Evolutionary conservation across 176 grass and related monocot genomes (phyloP), one percentile per base, ranked within the genome.

Genomic region (Rhynchospora tenuis): DNA sequence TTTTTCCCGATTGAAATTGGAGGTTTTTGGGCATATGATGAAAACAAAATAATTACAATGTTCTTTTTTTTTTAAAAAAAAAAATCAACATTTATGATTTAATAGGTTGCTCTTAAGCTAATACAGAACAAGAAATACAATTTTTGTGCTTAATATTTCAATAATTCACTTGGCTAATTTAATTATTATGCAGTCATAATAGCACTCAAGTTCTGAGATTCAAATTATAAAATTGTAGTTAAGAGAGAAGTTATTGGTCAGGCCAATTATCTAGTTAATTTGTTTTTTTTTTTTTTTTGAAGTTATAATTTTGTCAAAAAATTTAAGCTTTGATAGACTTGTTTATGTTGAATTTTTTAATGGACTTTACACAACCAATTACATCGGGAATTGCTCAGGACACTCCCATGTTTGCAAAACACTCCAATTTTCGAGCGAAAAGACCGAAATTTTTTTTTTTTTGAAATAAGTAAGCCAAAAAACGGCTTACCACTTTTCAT

Each of bases 11-110:
- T 98, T 9, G 95, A 92, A 51, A 71, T 98, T 57, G 95, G 95
- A 76, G 95, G 95, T 76, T 98, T 89, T 68, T 98, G 95, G 95
- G 85, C 95, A 63, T 98, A 98, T 12, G 92, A 91, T 87, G 3
- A 33, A 3, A 33, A 33, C 31, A 33, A 33, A 33, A 33, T 33
- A 33, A 33, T 33, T 33, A 33, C 31, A 67, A 50, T 33, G 3
- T 33, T 84, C 43, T 26, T 65, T 83, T 45, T 80, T 61, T 45
- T n/a, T n/a, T n/a, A n/a, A n/a, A 11, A 33, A 33, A 33, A 33
- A 33, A n/a, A 23, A 45, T 12, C 14, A 6, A 57, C 74, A 29
- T 33, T 31, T 29, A 22, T 33, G 31, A 33, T 33, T 33, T 33
- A 33, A 15, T 11, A 4, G 33, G 44, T 12, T 75, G 12, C n/a